A percentile compares a stretch with the other conserved stretches of the same genome.
Conservation (phyloP, 306 rosid genomes). For the Corylus heterophylla region DNA sequence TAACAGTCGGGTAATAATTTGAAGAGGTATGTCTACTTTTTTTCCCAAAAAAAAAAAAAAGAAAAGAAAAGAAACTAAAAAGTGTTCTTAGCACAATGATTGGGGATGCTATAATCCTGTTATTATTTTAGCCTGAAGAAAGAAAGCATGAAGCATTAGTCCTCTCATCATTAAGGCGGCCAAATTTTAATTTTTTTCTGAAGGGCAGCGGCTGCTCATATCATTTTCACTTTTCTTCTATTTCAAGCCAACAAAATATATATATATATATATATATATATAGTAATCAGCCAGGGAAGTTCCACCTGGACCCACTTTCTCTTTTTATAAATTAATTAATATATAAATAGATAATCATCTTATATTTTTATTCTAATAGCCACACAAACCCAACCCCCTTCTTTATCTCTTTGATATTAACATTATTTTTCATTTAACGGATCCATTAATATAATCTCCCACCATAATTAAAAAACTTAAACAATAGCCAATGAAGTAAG, state of each 20-base stretch:
- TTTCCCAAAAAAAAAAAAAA: no score
- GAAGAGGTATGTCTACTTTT: no score
- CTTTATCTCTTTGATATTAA: constrained; percentile 34
- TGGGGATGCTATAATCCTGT: no score
- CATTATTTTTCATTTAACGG: constrained; percentile 39
- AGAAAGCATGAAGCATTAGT: not conserved
- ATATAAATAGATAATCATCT: constrained; percentile 47
- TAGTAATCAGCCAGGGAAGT: constrained; percentile 20
- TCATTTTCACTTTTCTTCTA: constrained; percentile 3
- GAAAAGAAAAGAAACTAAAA: no score
- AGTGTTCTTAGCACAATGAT: no score
- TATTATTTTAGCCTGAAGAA: not conserved
- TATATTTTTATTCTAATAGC: constrained; percentile 32
- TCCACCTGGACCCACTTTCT: constrained; percentile 41
- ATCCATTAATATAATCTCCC: constrained; percentile 37
- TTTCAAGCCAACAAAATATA: constrained; percentile 1
- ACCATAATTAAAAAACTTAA: constrained; percentile 8
- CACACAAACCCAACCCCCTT: constrained; percentile 41
- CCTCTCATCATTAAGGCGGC: not conserved
- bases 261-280: no score
- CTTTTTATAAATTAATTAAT: constrained; percentile 24
- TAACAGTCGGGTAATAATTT: no score
- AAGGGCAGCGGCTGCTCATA: constrained; percentile 1
- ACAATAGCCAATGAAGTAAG: no score
- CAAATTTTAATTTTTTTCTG: not conserved